A percentile compares a stretch with the other conserved stretches of the same genome.
These are phyloP conservation scores for Cystofilobasidium ferigula DNA, from an alignment of 768 basidiomycete species.

Conservation along the genomic window DNA sequence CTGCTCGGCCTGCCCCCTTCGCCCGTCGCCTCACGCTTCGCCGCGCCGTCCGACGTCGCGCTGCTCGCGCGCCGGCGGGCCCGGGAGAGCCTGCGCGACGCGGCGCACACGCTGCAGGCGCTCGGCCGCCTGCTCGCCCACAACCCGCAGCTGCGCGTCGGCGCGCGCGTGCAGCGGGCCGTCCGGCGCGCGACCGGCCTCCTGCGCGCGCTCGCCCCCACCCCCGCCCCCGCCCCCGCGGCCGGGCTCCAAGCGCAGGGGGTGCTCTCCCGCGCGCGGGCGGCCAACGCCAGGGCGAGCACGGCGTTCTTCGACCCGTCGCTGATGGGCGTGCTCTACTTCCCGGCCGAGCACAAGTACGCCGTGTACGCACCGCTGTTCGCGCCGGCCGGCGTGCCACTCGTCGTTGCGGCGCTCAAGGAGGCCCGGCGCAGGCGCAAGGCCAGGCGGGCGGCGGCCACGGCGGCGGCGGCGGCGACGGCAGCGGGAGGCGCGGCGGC, in stretches of 20 bases:
- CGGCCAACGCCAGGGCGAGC: not conserved
- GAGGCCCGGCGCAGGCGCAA: slow-evolving; percentile 46
- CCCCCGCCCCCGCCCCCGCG: slow-evolving; percentile 58
- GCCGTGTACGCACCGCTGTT: slow-evolving; percentile 94
- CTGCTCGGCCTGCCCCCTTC: slow-evolving; percentile 64
- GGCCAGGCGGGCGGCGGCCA: not conserved
- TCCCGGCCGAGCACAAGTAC: slow-evolving; percentile 94
- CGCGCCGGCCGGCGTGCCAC: slow-evolving; percentile 73
- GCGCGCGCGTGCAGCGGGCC: slow-evolving; percentile 27
- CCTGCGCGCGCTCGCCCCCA: slow-evolving; percentile 35
- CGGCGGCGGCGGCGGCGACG: not conserved
- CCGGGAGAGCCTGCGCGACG: slow-evolving; percentile 55
- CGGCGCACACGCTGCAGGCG: slow-evolving; percentile 64
- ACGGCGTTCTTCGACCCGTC: slow-evolving; percentile 93
- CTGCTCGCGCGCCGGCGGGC: slow-evolving; percentile 47
- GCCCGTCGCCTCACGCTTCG: not conserved
- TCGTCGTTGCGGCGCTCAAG: slow-evolving; percentile 60
- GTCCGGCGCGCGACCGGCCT: slow-evolving; percentile 11
- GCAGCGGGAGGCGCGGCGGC: no score
- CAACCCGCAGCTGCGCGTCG: slow-evolving; percentile 87
- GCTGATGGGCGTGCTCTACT: slow-evolving; percentile 91
- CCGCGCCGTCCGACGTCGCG: not conserved
- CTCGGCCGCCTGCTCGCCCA: slow-evolving; percentile 73
- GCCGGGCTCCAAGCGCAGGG: slow-evolving; percentile 51
- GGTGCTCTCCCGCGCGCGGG: slow-evolving; percentile 47